Evolutionary conservation across 2,329 filamentous ascomycete genomes (phyloP).

Genomic region (Cladophialophora psammophila): DNA sequence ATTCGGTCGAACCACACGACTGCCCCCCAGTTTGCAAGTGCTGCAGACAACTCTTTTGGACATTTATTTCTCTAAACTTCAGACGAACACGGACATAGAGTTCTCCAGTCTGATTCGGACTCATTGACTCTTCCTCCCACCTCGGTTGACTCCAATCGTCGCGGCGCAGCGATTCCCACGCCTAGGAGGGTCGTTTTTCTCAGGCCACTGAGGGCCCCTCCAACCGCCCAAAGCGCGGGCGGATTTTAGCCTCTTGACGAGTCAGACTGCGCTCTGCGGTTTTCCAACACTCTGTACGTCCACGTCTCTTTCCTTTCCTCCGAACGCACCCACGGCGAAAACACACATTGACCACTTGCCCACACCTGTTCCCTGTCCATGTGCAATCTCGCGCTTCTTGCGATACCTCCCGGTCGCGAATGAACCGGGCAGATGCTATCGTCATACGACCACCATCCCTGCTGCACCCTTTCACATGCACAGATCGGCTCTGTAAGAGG

Average conservation of each 20-base stretch:
- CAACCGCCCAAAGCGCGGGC: slow-evolving; percentile 3
- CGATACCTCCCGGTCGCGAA: slow-evolving; percentile 9
- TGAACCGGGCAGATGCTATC: not conserved
- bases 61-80: slow-evolving; percentile 1
- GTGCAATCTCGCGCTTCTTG: slow-evolving; percentile 13
- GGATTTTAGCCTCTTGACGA: slow-evolving; percentile 18
- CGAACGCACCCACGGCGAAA: slow-evolving; percentile 31
- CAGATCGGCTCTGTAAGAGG: slow-evolving; percentile 8
- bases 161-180: slow-evolving; percentile 11
- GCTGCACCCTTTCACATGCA: slow-evolving; percentile 26
- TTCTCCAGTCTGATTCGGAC: slow-evolving; percentile 8
- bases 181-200: not conserved
- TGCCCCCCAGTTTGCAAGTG: not conserved
- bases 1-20: slow-evolving; percentile 4
- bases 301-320: slow-evolving; percentile 39
- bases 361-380: slow-evolving; percentile 9
- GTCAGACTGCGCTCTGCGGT: slow-evolving; percentile 21
- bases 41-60: slow-evolving; percentile 2
- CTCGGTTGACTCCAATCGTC: slow-evolving; percentile 16
- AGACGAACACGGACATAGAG: slow-evolving; percentile 2
- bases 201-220: slow-evolving; percentile 15
- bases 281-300: slow-evolving; percentile 30
- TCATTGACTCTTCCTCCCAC: slow-evolving; percentile 12
- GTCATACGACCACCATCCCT: slow-evolving; percentile 17
- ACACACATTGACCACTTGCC: not conserved